Base-by-base conservation (phyloP, 108 stramenopile genomes). In the Nitzschia inconspicua region DNA sequence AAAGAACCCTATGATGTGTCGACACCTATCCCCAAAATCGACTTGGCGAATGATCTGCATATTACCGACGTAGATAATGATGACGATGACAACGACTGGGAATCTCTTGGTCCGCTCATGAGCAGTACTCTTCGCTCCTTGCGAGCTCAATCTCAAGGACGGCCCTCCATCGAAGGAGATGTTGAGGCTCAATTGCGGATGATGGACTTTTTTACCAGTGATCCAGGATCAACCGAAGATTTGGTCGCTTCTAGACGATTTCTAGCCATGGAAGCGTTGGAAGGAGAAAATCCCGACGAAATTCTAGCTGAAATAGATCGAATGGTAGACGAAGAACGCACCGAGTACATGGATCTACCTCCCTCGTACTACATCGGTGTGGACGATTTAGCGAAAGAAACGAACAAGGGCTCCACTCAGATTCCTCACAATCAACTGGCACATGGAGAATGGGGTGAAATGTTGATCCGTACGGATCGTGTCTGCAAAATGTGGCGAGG, bases 401-500 rank as follows among this genome's bases (percentile, higher is more conserved):
- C 50, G 46, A 16, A 37, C 26, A 46, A 56, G 8, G 63, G 73
- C 20, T 54, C 58, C 16, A 65, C 67, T 31, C 49, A 79, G 42
- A 55, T 75, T 28, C 59, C 65, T 7, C 19, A 53, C 57, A 84
- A 80, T 73, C 85, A 56, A 31, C 34, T 71, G 41, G 80, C 70
- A 26, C 69, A 73, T 52, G 73, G 76, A 19, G 67, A 73, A 13
- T 84, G 79, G 82, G 86, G 82, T 43, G 87, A 89, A 60, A 76
- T 80, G 46, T 70, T 91, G 39, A 77, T 96, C 60, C 76, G 73
- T 35, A 85, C 90, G 10, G 94, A 94, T 66, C 73, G 90, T 24
- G 84, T 82, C 26, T 86, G 82, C 57, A 96, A 97, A 74, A 88
- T 92, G 36, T 92, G 90, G 65, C 76, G 94, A 32, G 96, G 96